A percentile compares a stretch with the other conserved stretches of the same genome.
phyloP scores from a whole-genome alignment of 371 early-diverging fungal species.

The Mortierella sp. region DNA sequence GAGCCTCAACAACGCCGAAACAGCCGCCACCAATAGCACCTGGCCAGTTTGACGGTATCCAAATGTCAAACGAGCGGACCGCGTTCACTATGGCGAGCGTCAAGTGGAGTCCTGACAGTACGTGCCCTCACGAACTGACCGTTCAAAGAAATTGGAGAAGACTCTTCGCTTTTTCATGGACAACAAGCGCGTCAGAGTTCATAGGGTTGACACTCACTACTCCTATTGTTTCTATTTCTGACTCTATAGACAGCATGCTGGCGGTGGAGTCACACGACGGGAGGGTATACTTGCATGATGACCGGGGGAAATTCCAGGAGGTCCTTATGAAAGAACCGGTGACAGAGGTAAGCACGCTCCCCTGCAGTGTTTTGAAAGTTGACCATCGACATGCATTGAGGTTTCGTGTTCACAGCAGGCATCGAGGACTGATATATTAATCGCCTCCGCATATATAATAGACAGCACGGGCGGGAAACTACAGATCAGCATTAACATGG shows the following conservation, averaged over 20 bases:
- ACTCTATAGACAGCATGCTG: constrained; percentile 31
- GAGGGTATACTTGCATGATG: constrained; percentile 34
- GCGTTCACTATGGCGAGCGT: constrained; percentile 25
- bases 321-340: constrained; percentile 32
- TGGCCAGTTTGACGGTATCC: constrained; percentile 42
- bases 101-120: constrained; percentile 57
- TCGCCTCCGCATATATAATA: neutral
- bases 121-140: neutral
- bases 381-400: neutral
- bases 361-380: no score
- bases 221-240: neutral
- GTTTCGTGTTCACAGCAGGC: neutral
- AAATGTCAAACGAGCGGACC: constrained; percentile 35
- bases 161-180: neutral
- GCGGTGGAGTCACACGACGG: constrained; percentile 48
- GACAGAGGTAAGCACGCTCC: constrained; percentile 12
- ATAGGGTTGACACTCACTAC: neutral
- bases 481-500: constrained; percentile 48
- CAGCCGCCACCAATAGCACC: constrained; percentile 21
- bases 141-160: no score
- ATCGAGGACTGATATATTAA: neutral
- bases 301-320: constrained; percentile 30
- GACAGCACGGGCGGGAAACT: constrained; percentile 20
- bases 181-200: no score
- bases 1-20: neutral